Percentiles rank a stretch among this genome's conserved stretches.
Conservation (phyloP, 805 yeast species). For the Kuraishia hungarica region DNA sequence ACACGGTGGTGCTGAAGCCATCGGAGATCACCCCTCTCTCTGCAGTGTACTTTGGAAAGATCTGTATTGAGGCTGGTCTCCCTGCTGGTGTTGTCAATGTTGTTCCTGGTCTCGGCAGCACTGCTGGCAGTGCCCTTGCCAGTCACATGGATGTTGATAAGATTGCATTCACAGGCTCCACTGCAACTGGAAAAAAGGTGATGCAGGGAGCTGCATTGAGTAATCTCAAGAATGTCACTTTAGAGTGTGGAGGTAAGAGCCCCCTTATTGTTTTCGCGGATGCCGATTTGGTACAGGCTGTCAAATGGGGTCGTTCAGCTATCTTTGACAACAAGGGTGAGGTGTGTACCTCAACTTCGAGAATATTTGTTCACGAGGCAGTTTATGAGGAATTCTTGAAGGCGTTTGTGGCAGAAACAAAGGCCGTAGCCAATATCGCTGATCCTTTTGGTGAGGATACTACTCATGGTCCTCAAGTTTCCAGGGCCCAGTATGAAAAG, state of each 20-base stretch:
- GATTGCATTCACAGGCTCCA: constrained; percentile 77
- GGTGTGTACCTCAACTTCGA: constrained; percentile 38
- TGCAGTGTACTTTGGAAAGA: constrained; percentile 55
- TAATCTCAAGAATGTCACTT: constrained; percentile 47
- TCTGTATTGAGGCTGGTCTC: constrained; percentile 58
- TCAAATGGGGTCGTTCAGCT: constrained; percentile 40
- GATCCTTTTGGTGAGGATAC: constrained; percentile 59
- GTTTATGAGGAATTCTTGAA: constrained; percentile 33
- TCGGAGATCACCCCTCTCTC: constrained; percentile 72
- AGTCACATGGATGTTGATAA: constrained; percentile 59
- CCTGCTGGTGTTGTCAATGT: constrained; percentile 75
- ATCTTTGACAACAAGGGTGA: constrained; percentile 40
- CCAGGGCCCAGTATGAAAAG: constrained; percentile 56
- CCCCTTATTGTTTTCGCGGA: constrained; percentile 45
- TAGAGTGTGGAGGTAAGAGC: constrained; percentile 56
- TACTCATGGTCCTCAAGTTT: constrained; percentile 71
- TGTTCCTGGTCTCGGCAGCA: constrained; percentile 63
- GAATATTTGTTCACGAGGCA: constrained; percentile 33
- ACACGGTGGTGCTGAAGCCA: constrained; percentile 62
- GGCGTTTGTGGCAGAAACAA: constrained; percentile 26
- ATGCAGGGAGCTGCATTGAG: constrained; percentile 56
- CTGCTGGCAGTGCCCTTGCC: constrained; percentile 60
- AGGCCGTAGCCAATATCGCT: constrained; percentile 44
- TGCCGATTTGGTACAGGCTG: constrained; percentile 44
- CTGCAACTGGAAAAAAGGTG: constrained; percentile 62